phyloP scores from a whole-genome alignment of 345 rosid species.

The Laguncularia racemosa region DNA sequence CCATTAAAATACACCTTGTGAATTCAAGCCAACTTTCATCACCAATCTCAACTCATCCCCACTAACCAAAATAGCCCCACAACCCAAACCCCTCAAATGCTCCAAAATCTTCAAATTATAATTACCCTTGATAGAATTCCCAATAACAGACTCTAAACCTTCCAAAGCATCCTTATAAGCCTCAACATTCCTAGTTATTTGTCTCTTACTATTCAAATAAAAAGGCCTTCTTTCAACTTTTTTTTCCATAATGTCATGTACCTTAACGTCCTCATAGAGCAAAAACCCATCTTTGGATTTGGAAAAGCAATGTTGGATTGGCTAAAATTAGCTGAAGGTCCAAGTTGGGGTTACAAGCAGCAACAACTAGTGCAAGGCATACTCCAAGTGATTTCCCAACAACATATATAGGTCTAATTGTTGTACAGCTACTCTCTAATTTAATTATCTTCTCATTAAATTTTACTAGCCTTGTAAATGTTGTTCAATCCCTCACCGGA shows the following conservation, averaged over 20 bases:
- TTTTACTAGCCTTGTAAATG: too few relatives aligned
- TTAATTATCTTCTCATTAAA: too few relatives aligned
- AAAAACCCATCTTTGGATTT: too few relatives aligned
- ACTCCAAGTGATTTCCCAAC: too few relatives aligned
- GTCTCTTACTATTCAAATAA: constrained; percentile 80
- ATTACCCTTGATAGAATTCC: constrained; percentile 85
- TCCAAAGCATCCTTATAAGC: constrained; percentile 73
- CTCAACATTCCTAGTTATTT: constrained; percentile 75
- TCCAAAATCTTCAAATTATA: constrained; percentile 87
- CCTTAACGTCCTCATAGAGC: constrained; percentile 76
- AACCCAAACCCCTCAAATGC: constrained; percentile 82
- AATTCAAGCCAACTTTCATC: constrained; percentile 78
- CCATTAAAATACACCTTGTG: constrained; percentile 98
- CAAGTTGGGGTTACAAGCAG: too few relatives aligned
- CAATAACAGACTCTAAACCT: too few relatives aligned
- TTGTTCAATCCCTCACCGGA: too few relatives aligned
- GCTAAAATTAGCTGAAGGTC: too few relatives aligned
- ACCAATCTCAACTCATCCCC: constrained; percentile 95
- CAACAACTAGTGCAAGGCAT: too few relatives aligned
- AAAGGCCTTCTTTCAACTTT: constrained; percentile 77
- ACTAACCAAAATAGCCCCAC: constrained; percentile 91
- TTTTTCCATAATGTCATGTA: constrained; percentile 70
- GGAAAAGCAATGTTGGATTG: constrained; percentile 67
- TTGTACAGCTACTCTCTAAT: too few relatives aligned
- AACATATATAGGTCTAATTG: too few relatives aligned